phyloP scores from a whole-genome alignment of 164 flowering plant species.

The Buxus sempervirens region DNA sequence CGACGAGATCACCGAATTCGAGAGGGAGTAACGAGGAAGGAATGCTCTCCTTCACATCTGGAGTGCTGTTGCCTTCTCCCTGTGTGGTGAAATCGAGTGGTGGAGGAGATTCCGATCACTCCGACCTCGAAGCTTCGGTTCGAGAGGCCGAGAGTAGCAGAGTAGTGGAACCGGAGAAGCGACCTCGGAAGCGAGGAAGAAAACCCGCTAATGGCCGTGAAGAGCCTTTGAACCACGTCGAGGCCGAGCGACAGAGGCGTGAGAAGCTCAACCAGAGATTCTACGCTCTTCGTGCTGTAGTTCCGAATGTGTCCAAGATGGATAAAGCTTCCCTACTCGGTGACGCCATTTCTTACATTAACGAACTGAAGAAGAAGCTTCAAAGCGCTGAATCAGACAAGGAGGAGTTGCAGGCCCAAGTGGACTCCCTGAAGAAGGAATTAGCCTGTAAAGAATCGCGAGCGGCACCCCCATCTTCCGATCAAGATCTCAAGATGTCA shows the following conservation, averaged over 20 bases:
- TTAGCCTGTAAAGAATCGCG: conserved; percentile 25
- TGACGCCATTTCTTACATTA: conserved; percentile 81
- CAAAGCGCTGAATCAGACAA: conserved; percentile 47
- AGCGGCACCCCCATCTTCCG: conserved; percentile 14
- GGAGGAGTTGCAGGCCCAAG: conserved; percentile 44
- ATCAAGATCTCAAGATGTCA: conserved; percentile 28
- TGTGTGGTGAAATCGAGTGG: conserved; percentile 35
- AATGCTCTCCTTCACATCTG: conserved; percentile 70
- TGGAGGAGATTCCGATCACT: conserved; percentile 68
- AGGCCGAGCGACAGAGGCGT: conserved; percentile 89
- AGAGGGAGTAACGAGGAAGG: conserved; percentile 70
- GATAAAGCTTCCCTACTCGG: conserved; percentile 94
- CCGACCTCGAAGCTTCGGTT: conserved; percentile 85
- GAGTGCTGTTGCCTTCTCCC: conserved; percentile 51
- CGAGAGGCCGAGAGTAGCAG: conserved; percentile 63
- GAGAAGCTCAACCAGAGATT: conserved; percentile 95
- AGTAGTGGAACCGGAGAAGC: conserved; percentile 62
- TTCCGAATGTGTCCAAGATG: conserved; percentile 95
- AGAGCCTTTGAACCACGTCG: conserved; percentile 91
- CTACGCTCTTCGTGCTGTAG: conserved; percentile 85
- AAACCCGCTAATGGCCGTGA: conserved; percentile 95
- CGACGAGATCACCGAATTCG: conserved; percentile 45
- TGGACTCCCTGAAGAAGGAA: conserved; percentile 53
- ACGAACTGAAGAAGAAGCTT: conserved; percentile 63
- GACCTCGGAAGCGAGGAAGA: conserved; percentile 79